Base-by-base conservation (phyloP, 495 filamentous ascomycete species). In the Hypoxylon lienhwacheense region DNA sequence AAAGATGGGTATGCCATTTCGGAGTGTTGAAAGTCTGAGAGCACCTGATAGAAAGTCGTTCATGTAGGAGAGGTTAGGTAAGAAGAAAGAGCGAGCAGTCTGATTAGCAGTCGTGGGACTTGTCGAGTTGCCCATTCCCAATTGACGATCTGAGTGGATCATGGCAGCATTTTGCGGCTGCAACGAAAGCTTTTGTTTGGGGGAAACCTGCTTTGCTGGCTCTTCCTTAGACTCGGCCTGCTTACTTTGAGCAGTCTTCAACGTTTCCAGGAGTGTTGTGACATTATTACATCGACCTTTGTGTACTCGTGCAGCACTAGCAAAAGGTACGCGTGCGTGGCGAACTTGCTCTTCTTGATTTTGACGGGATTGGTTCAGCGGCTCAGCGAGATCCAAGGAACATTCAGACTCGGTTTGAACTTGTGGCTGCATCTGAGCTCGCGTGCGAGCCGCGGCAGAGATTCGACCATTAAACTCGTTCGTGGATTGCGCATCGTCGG, bases 1-100 rank as follows among this genome's bases (percentile, higher is more conserved):
- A 44, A 77, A 75, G 29, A 77, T 59, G 5, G 73, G 76, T 10
- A 70, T 73, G 44, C 75, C 75, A 46, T 78, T 72, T 42, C 63
- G 71, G 48, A 75, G 62, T 17, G 72, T 54, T 55, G 65, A 73
- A 29, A 75, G 71, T 54, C 61, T 70, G 16, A 77, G 68, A 34
- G 70, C 67, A 5, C 74, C 74, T 3, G 74, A 70, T 10, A 74
- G 66, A 64, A 74, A 75, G 56, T 77, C 74, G 7, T 73, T 71
- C 21, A 77, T 66, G 49, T 77, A 70, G n/a, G 66, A 71, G 32
- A 77, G 68, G 14, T 63, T 64, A 2, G 74, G 74, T 11, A 77
- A 49, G 35, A 75, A 75, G 54, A 77, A 77, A 15, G 74, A 77
- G 2, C 71, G 72, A 28, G 63, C 66, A 16, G 71, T 73, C n/a